Conservation (phyloP, 441 rosid genomes). For the Corymbia calophylla region DNA sequence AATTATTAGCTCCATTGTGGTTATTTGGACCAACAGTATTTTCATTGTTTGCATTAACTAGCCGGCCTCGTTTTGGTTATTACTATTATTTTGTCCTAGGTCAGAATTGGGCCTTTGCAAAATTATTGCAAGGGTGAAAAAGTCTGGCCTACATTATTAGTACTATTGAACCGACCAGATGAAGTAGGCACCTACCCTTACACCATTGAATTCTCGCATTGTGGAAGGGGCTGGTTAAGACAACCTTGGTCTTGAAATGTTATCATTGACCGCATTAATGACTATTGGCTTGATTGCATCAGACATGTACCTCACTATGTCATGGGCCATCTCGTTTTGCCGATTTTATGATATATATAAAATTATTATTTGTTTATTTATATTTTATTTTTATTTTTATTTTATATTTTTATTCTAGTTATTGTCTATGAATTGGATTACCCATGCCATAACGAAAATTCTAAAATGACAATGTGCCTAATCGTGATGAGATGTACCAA, state of each 20-base stretch:
- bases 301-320: neutral
- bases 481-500: too few relatives aligned
- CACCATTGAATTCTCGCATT: neutral
- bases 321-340: neutral
- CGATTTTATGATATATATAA: too few relatives aligned
- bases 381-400: too few relatives aligned
- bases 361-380: too few relatives aligned
- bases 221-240: neutral
- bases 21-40: neutral
- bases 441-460: too few relatives aligned
- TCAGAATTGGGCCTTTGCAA: neutral
- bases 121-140: neutral
- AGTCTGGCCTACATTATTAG: neutral
- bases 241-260: neutral
- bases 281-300: neutral
- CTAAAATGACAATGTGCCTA: too few relatives aligned
- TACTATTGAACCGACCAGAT: neutral
- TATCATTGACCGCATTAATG: neutral
- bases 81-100: neutral
- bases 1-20: neutral
- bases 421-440: too few relatives aligned
- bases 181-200: neutral
- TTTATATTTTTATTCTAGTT: too few relatives aligned
- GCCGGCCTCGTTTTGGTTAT: neutral
- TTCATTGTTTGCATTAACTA: neutral